These are phyloP conservation scores for Globisporangium splendens DNA, from an alignment of 352 stramenopile species.

Conservation along the genomic window DNA sequence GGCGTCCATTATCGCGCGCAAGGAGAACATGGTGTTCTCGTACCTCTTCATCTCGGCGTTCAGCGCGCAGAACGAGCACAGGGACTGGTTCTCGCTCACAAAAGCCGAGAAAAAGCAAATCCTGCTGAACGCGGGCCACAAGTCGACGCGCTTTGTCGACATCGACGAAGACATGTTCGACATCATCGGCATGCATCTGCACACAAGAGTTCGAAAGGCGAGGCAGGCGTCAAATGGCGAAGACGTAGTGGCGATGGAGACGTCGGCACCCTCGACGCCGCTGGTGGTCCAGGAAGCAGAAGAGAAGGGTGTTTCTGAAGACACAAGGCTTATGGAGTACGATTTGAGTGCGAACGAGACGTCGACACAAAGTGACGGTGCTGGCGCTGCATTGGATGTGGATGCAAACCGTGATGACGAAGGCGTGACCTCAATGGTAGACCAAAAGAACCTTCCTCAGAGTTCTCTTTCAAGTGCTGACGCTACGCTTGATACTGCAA, in stretches of 20 bases:
- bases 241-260: background rate
- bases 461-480: too few species aligned
- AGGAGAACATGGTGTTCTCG: background rate
- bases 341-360: too few species aligned
- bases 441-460: too few species aligned
- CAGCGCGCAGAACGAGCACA: background rate
- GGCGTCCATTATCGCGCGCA: background rate
- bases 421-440: too few species aligned
- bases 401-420: too few species aligned
- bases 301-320: too few species aligned
- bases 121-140: background rate
- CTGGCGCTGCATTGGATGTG: too few species aligned
- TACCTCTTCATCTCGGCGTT: background rate
- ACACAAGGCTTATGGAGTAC: too few species aligned
- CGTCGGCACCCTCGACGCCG: background rate
- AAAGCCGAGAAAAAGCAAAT: background rate
- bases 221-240: background rate
- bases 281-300: background rate
- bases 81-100: background rate
- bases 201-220: background rate
- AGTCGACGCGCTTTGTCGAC: background rate
- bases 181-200: background rate
- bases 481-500: too few species aligned
- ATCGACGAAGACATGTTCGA: conserved; percentile 1
- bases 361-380: too few species aligned